Evolutionary conservation across 139 green algal species (phyloP), one percentile per base, ranked within the genome.

Genomic region (Eudorina sp.): DNA sequence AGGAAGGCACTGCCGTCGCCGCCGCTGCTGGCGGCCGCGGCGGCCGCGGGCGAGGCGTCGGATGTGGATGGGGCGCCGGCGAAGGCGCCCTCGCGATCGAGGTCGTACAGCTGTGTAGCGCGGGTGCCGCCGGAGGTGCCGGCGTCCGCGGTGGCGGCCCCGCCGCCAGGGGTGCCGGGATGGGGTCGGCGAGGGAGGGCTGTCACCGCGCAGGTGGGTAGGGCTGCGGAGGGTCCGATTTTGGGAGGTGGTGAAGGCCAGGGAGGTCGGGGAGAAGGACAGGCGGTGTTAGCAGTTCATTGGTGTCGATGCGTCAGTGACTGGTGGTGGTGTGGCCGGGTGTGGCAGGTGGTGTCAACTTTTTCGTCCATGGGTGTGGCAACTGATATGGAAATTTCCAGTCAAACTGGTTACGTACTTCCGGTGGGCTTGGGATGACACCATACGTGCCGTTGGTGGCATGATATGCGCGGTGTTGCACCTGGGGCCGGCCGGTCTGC

Each of bases 81-180:
- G 86, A 83, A 92, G 11, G 53, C 90, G 45, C 86, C 90, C 48
- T 92, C 89, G 38, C 53, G 69, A 23, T 69, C 31, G n/a, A 92
- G 79, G 25, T 92, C 89, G 34, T 87, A 92, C n/a, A 92, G 58
- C 58, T 83, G 79, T 16, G 58, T 36, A 14, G 89, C 76, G 18
- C 89, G 89, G 11, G 16, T 74, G 78, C 43, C 73, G 40, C n/a
- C 55, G 55, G 19, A 34, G 23, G 55, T 13, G 19, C 68, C 53
- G 23, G 14, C n/a, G 75, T 25, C 18, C 13, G 2, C 6, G 51
- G 18, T 1, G 36, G n/a, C 51, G 31, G 43, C 34, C 31, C 19
- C 48, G 75, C 51, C 53, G 53, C 31, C 34, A n/a, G n/a, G n/a
- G 48, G 51, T 55, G 3, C 4, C 31, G 9, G 36, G 11, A 48